Evolutionary conservation across 2,329 filamentous ascomycete genomes (phyloP), one percentile per base, ranked within the genome.

Genomic region (Reticulascus tulasneorum): DNA sequence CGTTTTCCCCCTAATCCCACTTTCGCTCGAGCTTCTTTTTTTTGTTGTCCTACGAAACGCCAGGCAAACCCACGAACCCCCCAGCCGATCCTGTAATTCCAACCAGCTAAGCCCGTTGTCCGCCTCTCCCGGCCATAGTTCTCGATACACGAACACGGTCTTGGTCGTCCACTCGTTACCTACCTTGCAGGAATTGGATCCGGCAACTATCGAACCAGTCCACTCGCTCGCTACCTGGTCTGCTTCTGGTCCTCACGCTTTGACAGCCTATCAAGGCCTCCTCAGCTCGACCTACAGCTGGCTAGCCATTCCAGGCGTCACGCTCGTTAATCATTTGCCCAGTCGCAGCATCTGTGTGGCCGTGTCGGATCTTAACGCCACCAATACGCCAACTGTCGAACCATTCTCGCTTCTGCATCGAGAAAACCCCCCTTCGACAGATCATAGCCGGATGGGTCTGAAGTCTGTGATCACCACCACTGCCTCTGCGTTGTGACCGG

Each of bases 361-460:
- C n/a, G n/a, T n/a, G n/a, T n/a, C n/a, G n/a, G n/a, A n/a, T n/a
- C n/a, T n/a, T n/a, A n/a, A n/a, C n/a, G n/a, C n/a, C n/a, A n/a
- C n/a, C n/a, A n/a, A n/a, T n/a, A n/a, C n/a, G n/a, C n/a, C n/a
- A n/a, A n/a, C n/a, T n/a, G n/a, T n/a, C n/a, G n/a, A n/a, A n/a
- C n/a, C n/a, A n/a, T n/a, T n/a, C n/a, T n/a, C n/a, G 32, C 37
- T 42, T 21, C 33, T 33, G 37, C 21, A 24, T 32, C 32, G 17
- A 42, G 26, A 42, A 28, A 40, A 40, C 20, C 24, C 37, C 28
- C 28, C 32, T 28, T 30, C 40, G 37, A 42, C 40, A 42, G 37
- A 16, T 25, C 40, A 32, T 26, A 39, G 24, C 40, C 40, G 40
- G 37, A 42, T 40, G 40, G 40, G 40, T 40, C 37, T 42, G 37